phyloP scores from a whole-genome alignment of 306 rosid species.

The Datisca glomerata region DNA sequence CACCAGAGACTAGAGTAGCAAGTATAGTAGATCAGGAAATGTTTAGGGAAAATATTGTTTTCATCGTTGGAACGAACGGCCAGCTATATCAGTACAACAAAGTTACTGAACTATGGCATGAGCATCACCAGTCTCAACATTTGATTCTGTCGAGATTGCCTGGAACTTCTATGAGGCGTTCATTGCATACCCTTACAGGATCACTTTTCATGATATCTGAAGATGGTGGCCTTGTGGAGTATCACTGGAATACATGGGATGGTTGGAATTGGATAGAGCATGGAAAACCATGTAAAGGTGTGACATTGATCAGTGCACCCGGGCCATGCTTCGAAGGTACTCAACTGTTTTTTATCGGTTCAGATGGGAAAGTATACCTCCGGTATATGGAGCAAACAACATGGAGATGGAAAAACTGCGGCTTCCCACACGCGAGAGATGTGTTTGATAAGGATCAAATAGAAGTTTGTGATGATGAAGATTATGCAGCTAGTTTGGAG shows the following conservation, averaged over 20 bases:
- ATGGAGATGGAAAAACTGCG: slow-evolving; percentile 82
- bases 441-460: slow-evolving; percentile 19
- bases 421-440: slow-evolving; percentile 41
- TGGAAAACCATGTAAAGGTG: slow-evolving; percentile 72
- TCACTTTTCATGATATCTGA: slow-evolving; percentile 76
- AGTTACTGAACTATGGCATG: slow-evolving; percentile 82
- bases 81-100: slow-evolving; percentile 82
- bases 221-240: slow-evolving; percentile 85
- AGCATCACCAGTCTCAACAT: slow-evolving; percentile 85
- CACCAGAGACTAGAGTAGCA: slow-evolving; percentile 51
- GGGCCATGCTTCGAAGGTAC: slow-evolving; percentile 74
- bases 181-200: slow-evolving; percentile 47
- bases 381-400: slow-evolving; percentile 53
- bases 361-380: slow-evolving; percentile 78
- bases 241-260: slow-evolving; percentile 56
- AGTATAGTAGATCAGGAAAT: slow-evolving; percentile 64
- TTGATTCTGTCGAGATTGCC: slow-evolving; percentile 59
- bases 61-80: slow-evolving; percentile 67
- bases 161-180: slow-evolving; percentile 63
- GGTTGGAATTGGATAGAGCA: slow-evolving; percentile 97
- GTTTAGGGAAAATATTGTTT: slow-evolving; percentile 71
- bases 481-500: slow-evolving; percentile 22
- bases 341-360: slow-evolving; percentile 68
- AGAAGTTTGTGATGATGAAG: slow-evolving; percentile 21
- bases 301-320: slow-evolving; percentile 48